These are phyloP conservation scores for Chaetomium strumarium DNA, from an alignment of 2,329 filamentous ascomycete genomes.

Conservation along the genomic window DNA sequence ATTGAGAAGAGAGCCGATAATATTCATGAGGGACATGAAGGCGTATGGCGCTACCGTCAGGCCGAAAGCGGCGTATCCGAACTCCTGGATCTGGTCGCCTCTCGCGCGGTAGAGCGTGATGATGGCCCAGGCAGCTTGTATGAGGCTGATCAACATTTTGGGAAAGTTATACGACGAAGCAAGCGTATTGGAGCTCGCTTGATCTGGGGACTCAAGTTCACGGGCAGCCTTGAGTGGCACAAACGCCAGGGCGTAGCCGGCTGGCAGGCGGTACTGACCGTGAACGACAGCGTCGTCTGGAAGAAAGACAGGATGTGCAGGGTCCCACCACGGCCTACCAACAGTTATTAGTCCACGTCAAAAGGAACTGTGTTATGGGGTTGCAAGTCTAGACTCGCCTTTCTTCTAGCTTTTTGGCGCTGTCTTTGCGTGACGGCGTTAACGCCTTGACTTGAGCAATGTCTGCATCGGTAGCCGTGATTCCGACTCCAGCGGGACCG, in stretches of 20 bases:
- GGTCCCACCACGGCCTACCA: neutral
- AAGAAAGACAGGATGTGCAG: neutral
- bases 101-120: constrained; percentile 1
- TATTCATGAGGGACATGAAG: constrained; percentile 1
- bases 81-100: neutral
- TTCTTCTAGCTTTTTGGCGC: neutral
- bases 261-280: neutral
- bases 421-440: neutral
- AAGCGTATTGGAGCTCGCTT: neutral
- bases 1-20: neutral
- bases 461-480: too few relatives aligned
- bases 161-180: neutral
- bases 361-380: neutral
- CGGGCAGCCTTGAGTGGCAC: neutral
- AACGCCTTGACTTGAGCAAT: neutral
- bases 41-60: neutral
- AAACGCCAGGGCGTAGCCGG: neutral
- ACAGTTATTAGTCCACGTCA: neutral
- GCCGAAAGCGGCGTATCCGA: neutral
- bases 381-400: neutral
- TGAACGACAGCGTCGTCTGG: neutral
- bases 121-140: neutral
- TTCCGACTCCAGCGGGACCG: too few relatives aligned
- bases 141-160: neutral
- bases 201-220: neutral